Conservation (phyloP, 2,329 filamentous ascomycete genomes). For the Trichoderma sp. region DNA sequence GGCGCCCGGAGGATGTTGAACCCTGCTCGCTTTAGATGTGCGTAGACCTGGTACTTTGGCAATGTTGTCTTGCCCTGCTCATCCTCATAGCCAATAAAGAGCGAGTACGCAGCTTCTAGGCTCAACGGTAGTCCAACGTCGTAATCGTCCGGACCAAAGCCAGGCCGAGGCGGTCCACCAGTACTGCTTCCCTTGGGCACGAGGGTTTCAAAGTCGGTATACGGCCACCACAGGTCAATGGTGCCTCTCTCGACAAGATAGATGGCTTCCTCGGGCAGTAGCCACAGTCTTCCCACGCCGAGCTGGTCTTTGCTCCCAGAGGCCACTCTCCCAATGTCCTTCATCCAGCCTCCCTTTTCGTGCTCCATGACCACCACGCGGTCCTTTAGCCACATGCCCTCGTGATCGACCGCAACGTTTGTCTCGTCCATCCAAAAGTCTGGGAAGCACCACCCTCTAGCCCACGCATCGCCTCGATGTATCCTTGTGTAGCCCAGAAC, state of each 20-base stretch:
- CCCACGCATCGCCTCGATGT: conserved; percentile 64
- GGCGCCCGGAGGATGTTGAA: conserved; percentile 76
- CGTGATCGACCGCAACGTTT: conserved; percentile 23
- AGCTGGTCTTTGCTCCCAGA: conserved; percentile 53
- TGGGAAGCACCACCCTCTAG: conserved; percentile 72
- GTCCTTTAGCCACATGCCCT: conserved; percentile 38
- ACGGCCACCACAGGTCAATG: conserved; percentile 82
- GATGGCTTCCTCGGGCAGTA: conserved; percentile 87
- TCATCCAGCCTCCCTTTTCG: conserved; percentile 68
- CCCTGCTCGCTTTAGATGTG: conserved; percentile 76
- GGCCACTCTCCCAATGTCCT: conserved; percentile 68
- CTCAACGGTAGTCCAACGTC: conserved; percentile 77
- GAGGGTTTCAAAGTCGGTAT: conserved; percentile 47
- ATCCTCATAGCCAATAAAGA: conserved; percentile 70
- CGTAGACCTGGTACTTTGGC: conserved; percentile 84
- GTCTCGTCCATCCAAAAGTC: conserved; percentile 45
- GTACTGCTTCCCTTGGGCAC: conserved; percentile 37
- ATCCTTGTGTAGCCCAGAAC: conserved; percentile 74
- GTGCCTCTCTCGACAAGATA: conserved; percentile 86
- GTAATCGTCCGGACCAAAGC: conserved; percentile 41
- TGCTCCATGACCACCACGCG: conserved; percentile 66
- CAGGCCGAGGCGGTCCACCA: conserved; percentile 20
- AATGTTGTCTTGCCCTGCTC: conserved; percentile 60
- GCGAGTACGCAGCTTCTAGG: conserved; percentile 83
- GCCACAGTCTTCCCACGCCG: conserved; percentile 66